phyloP scores from a whole-genome alignment of 305 asterid genomes.

The Rubia peregrina region DNA sequence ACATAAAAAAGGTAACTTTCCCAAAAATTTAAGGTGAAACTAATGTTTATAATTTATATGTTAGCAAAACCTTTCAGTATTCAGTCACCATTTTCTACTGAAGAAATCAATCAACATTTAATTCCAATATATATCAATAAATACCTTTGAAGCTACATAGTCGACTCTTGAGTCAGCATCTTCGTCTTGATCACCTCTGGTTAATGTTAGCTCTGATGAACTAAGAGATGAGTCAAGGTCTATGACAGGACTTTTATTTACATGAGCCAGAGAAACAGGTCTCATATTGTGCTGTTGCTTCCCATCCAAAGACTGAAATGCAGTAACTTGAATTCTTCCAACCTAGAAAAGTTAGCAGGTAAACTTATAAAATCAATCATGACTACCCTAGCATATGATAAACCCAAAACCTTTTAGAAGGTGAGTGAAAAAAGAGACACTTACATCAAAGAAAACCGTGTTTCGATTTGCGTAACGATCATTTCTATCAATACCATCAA shows the following conservation, averaged over 20 bases:
- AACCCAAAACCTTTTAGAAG: not conserved
- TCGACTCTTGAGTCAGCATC: constrained; percentile 62
- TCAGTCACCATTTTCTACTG: not conserved
- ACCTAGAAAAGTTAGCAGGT: constrained; percentile 42
- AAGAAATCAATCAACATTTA: constrained; percentile 1
- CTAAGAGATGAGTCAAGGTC: constrained; percentile 65
- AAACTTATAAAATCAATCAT: constrained; percentile 7
- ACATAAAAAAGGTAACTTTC: not conserved
- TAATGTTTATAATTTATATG: not conserved
- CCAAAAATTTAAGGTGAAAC: not conserved
- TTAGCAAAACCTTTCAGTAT: constrained; percentile 1
- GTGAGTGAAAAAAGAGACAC: constrained; percentile 23
- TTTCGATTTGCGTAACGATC: constrained; percentile 97
- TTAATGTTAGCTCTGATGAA: constrained; percentile 51
- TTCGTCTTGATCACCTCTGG: constrained; percentile 45
- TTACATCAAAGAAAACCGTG: constrained; percentile 95
- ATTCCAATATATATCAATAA: not conserved
- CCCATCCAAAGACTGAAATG: constrained; percentile 96
- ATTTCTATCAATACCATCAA: constrained; percentile 72
- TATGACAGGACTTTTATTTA: constrained; percentile 42
- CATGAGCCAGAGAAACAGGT: constrained; percentile 58
- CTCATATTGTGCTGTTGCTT: constrained; percentile 57
- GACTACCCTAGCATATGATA: not conserved
- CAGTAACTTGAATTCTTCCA: constrained; percentile 94
- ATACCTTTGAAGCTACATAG: constrained; percentile 53